phyloP scores from a whole-genome alignment of 1,284 basidiomycete species.

The Leccinum variabile region DNA sequence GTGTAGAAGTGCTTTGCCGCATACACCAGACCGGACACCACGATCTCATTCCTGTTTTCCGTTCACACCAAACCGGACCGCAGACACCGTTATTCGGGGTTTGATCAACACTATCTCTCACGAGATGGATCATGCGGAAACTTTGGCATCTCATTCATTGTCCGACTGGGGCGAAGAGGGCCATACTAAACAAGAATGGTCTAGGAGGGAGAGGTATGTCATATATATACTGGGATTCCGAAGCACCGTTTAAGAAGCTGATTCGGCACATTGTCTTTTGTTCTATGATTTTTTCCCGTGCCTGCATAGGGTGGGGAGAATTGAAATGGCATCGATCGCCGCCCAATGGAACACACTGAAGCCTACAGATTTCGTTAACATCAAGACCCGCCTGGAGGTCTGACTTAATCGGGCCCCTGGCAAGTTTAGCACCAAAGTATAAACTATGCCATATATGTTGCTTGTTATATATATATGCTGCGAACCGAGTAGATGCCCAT shows the following conservation, averaged over 20 bases:
- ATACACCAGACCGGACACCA: slow-evolving; percentile 49
- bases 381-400: slow-evolving; percentile 53
- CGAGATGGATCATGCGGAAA: slow-evolving; percentile 12
- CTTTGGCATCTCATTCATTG: slow-evolving; percentile 22
- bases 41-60: slow-evolving; percentile 53
- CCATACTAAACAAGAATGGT: slow-evolving; percentile 48
- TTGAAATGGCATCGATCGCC: slow-evolving; percentile 48
- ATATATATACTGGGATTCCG: background rate
- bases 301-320: slow-evolving; percentile 45
- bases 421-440: slow-evolving; percentile 12
- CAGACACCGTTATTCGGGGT: slow-evolving; percentile 49
- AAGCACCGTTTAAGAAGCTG: slow-evolving; percentile 3
- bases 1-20: slow-evolving; percentile 54
- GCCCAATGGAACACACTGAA: slow-evolving; percentile 47
- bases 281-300: slow-evolving; percentile 7
- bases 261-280: slow-evolving; percentile 4
- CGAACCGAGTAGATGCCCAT: slow-evolving; percentile 7
- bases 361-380: slow-evolving; percentile 47
- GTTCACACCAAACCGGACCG: slow-evolving; percentile 59
- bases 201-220: slow-evolving; percentile 49
- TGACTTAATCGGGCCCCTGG: slow-evolving; percentile 29
- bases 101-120: slow-evolving; percentile 45
- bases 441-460: slow-evolving; percentile 25
- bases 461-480: slow-evolving; percentile 18
- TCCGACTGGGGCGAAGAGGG: slow-evolving; percentile 51